Percentiles rank a stretch among this genome's conserved stretches.
phyloP scores from a whole-genome alignment of 2,329 filamentous ascomycete species.

The Penicillium sp. region DNA sequence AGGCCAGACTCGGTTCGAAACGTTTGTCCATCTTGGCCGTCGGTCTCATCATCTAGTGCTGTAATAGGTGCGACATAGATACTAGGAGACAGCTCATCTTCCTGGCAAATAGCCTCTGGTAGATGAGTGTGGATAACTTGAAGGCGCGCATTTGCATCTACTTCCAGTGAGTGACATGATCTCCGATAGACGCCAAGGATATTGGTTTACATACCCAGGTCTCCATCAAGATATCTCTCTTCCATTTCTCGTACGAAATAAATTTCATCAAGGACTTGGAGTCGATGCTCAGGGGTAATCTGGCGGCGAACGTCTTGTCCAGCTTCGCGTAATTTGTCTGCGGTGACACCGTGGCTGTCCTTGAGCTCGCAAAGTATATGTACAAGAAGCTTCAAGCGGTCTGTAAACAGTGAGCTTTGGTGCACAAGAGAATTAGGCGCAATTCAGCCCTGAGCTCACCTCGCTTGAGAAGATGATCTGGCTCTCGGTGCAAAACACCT shows the following conservation, averaged over 20 bases:
- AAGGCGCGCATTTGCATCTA: conserved; percentile 28
- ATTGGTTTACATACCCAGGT: conserved; percentile 32
- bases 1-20: background rate
- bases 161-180: background rate
- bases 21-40: conserved; percentile 6
- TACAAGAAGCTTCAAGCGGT: conserved; percentile 36
- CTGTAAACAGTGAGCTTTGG: conserved; percentile 18
- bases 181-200: too few relatives aligned
- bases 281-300: conserved; percentile 34
- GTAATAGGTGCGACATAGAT: conserved; percentile 15
- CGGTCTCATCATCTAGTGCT: conserved; percentile 7
- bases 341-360: conserved; percentile 38
- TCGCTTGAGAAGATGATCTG: conserved; percentile 39
- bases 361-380: conserved; percentile 42
- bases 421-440: background rate
- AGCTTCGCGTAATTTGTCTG: conserved; percentile 40
- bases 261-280: conserved; percentile 41
- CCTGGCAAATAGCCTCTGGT: conserved; percentile 22
- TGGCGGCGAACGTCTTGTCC: conserved; percentile 40
- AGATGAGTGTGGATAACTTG: conserved; percentile 27
- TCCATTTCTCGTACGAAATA: conserved; percentile 41
- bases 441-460: conserved; percentile 23
- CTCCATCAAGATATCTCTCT: conserved; percentile 35
- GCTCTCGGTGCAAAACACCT: conserved; percentile 39
- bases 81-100: conserved; percentile 12